Base-by-base conservation (phyloP, 2,329 filamentous ascomycete genomes). In the Didymella exigua region DNA sequence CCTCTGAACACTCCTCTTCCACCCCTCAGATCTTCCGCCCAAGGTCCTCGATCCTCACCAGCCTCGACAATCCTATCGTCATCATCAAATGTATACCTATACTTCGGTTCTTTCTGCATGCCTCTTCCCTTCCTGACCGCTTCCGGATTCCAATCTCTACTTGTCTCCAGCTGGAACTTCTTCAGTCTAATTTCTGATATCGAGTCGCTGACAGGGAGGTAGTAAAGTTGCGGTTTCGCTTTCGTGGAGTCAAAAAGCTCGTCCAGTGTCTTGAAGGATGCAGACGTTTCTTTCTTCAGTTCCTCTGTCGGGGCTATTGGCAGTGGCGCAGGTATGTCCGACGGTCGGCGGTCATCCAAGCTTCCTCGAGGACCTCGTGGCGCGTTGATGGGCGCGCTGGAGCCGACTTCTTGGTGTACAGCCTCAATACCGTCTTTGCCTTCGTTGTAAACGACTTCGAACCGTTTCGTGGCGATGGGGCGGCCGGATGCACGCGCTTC, bases 141-240 rank as follows among this genome's bases (percentile, higher is more conserved):
- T 11, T 67, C 70, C 1, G 70, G 67, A 24, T 63, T 47, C 79
- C 78, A 81, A 40, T 78, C 73, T 14, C 73, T 63, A 49, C 71
- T 75, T 11, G 77, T 80, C 46, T 73, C 72, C 5, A 74, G 68
- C 14, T 82, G 79, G 14, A 89, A 78, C 45, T 80, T 79, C 52
- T 87, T 84, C 4, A 92, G 76, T 11, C 93, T 85, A 40, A 82
- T 81, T 14, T 84, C 80, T 0, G 84, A 88, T 5, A 92, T 76
- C 0, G 86, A 83, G 5, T 85, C 81, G 0, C 85, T 72, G 0
- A 91, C 89, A 2, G 89, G 85, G 37, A 84, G 78, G 72, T 80
- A 89, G 72, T 89, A 89, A 13, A 89, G 74, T 59, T 84, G 84
- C 1, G 87, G 87, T 66, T 88, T 88, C 0, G 84, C 75, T 2